Percentiles rank a stretch among this genome's conserved stretches.
Conservation (phyloP, 768 basidiomycete species). For the Ramaria sp. region DNA sequence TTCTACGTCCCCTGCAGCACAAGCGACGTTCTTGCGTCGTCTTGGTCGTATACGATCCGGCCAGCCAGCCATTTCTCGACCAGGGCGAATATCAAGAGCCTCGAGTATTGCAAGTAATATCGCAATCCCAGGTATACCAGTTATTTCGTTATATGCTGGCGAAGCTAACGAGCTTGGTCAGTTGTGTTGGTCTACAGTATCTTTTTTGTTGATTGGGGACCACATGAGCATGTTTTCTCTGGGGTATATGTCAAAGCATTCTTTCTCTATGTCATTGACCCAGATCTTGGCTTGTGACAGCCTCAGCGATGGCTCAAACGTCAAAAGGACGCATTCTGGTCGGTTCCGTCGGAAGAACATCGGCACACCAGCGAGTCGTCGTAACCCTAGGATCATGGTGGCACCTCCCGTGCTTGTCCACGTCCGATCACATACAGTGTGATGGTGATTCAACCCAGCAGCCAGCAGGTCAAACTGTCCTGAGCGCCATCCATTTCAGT, state of each 20-base stretch:
- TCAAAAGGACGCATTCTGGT: conserved; percentile 7
- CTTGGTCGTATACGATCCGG: conserved; percentile 2
- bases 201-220: conserved; percentile 8
- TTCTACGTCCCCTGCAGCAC: conserved; percentile 3
- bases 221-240: conserved; percentile 6
- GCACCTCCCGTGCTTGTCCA: neutral
- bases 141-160: neutral
- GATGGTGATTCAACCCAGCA: too few relatives aligned
- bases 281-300: neutral
- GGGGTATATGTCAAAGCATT: neutral
- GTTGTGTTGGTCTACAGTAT: conserved; percentile 2
- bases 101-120: conserved; percentile 5
- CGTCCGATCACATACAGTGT: too few relatives aligned
- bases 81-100: conserved; percentile 3
- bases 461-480: too few relatives aligned
- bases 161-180: neutral
- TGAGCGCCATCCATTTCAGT: too few relatives aligned
- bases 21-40: conserved; percentile 7
- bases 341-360: conserved; percentile 1
- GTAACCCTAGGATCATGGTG: neutral
- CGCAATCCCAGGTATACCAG: neutral
- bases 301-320: conserved; percentile 7
- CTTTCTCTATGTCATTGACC: neutral
- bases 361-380: neutral
- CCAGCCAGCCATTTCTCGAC: conserved; percentile 5